A percentile compares a stretch with the other conserved stretches of the same genome.
Evolutionary conservation across 768 basidiomycete species (phyloP).

Genomic region (Trametes meyenii): DNA sequence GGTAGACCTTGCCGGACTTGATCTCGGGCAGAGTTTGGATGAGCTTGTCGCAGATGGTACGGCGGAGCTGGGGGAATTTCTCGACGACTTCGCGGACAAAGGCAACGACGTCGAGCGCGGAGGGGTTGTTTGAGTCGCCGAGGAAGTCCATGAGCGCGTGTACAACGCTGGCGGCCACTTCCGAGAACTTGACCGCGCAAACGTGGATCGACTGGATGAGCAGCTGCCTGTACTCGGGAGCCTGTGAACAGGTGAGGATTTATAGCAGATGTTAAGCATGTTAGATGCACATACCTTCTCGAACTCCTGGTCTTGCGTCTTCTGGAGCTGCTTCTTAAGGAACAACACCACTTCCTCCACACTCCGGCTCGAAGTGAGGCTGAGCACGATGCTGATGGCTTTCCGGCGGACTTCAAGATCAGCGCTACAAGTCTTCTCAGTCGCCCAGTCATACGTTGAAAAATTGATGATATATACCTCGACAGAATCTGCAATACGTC

Average conservation of each 20-base stretch:
- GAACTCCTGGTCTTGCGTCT: conserved; percentile 87
- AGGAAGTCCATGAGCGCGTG: conserved; percentile 94
- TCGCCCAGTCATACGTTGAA: not conserved
- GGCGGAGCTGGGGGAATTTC: conserved; percentile 89
- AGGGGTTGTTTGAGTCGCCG: conserved; percentile 92
- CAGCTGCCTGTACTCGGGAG: conserved; percentile 92
- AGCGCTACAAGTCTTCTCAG: conserved; percentile 50
- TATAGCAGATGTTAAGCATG: not conserved
- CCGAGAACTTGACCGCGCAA: conserved; percentile 94
- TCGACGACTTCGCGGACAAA: conserved; percentile 94
- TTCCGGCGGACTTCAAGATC: conserved; percentile 97
- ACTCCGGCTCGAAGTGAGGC: conserved; percentile 91
- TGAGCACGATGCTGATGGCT: conserved; percentile 85
- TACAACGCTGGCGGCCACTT: conserved; percentile 94
- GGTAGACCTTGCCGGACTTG: conserved; percentile 96
- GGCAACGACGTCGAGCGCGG: conserved; percentile 92
- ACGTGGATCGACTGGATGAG: conserved; percentile 97
- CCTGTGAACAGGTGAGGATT: conserved; percentile 46
- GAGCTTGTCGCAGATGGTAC: conserved; percentile 84
- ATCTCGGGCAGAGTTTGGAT: conserved; percentile 80
- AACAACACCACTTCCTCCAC: conserved; percentile 96
- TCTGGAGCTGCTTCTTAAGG: conserved; percentile 96
- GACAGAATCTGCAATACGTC: conserved; percentile 91
- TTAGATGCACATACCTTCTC: conserved; percentile 70
- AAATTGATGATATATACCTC: conserved; percentile 47